Evolutionary conservation across 2,329 filamentous ascomycete species (phyloP).

Genomic region (Penicillium sclerotigenum): DNA sequence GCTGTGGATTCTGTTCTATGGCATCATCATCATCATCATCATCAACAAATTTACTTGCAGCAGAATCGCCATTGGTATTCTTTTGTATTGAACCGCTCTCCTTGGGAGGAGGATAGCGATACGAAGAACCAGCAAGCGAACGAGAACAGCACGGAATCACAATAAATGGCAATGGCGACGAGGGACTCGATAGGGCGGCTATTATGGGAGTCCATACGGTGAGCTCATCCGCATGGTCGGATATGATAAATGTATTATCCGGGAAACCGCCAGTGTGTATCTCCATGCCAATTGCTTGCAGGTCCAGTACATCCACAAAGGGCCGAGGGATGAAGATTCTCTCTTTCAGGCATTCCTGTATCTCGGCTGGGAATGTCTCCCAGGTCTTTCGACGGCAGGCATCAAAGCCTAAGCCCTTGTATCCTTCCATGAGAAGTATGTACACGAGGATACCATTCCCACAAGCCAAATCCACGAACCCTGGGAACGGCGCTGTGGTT

Average conservation of each 20-base stretch:
- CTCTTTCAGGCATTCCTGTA: slow-evolving; percentile 54
- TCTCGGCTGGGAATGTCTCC: slow-evolving; percentile 61
- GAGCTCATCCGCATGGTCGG: slow-evolving; percentile 94
- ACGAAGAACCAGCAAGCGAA: slow-evolving; percentile 69
- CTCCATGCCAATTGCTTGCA: slow-evolving; percentile 16
- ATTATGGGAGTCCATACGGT: slow-evolving; percentile 94
- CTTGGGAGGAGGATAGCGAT: slow-evolving; percentile 51
- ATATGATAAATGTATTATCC: slow-evolving; percentile 81
- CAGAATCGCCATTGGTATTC: slow-evolving; percentile 31
- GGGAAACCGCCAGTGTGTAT: slow-evolving; percentile 62
- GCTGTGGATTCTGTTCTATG: slow-evolving; percentile 26
- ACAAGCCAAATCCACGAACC: slow-evolving; percentile 94
- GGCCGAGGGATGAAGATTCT: slow-evolving; percentile 59
- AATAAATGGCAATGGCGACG: slow-evolving; percentile 74
- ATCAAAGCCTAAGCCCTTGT: slow-evolving; percentile 85
- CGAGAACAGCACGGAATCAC: slow-evolving; percentile 96
- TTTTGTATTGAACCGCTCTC: slow-evolving; percentile 38
- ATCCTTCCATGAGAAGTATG: slow-evolving; percentile 77
- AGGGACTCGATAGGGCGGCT: slow-evolving; percentile 55
- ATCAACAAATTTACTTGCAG: background rate
- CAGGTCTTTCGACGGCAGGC: slow-evolving; percentile 83
- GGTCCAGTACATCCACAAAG: slow-evolving; percentile 33
- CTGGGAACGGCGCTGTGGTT: slow-evolving; percentile 59
- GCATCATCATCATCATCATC: too few relatives aligned
- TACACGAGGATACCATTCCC: slow-evolving; percentile 90